These are phyloP conservation scores for Saccharomycopsis hybrid DNA, from an alignment of 1,139 yeast species.

Conservation along the genomic window DNA sequence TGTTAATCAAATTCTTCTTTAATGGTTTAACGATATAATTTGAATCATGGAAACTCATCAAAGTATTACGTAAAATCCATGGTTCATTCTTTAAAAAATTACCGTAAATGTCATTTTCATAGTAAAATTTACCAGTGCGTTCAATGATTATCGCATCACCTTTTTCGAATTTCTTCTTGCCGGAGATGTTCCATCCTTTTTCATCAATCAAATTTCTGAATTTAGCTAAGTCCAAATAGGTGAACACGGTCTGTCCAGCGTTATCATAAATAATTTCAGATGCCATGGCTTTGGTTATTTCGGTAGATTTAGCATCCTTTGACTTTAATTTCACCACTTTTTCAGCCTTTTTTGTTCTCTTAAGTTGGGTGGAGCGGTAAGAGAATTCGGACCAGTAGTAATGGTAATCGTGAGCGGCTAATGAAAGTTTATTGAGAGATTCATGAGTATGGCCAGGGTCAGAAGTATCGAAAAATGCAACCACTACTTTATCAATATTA, in stretches of 20 bases:
- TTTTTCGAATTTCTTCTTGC: constrained; percentile 29
- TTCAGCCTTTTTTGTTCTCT: constrained; percentile 39
- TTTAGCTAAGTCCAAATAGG: constrained; percentile 46
- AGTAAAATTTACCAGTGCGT: constrained; percentile 29
- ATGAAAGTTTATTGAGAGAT: constrained; percentile 38
- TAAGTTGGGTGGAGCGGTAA: constrained; percentile 34
- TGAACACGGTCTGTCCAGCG: constrained; percentile 40
- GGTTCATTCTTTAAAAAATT: constrained; percentile 28
- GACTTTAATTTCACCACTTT: constrained; percentile 39
- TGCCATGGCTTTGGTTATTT: constrained; percentile 43
- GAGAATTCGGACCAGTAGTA: constrained; percentile 39
- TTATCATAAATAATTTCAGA: constrained; percentile 41
- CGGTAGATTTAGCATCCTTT: constrained; percentile 35
- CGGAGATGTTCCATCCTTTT: constrained; percentile 39
- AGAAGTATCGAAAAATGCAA: constrained; percentile 44
- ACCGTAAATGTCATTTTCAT: constrained; percentile 33
- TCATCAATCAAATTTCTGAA: constrained; percentile 31
- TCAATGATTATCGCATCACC: constrained; percentile 44
- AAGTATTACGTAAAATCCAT: constrained; percentile 25
- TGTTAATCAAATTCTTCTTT: constrained; percentile 33
- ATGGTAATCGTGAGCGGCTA: constrained; percentile 50
- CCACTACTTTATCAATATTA: constrained; percentile 41
- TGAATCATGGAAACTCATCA: constrained; percentile 27
- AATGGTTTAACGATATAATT: constrained; percentile 12
- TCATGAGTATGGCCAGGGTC: constrained; percentile 34